A percentile compares a stretch with the other conserved stretches of the same genome.
phyloP scores from a whole-genome alignment of 78 protist species.

The Dictyostelium intermedium region DNA sequence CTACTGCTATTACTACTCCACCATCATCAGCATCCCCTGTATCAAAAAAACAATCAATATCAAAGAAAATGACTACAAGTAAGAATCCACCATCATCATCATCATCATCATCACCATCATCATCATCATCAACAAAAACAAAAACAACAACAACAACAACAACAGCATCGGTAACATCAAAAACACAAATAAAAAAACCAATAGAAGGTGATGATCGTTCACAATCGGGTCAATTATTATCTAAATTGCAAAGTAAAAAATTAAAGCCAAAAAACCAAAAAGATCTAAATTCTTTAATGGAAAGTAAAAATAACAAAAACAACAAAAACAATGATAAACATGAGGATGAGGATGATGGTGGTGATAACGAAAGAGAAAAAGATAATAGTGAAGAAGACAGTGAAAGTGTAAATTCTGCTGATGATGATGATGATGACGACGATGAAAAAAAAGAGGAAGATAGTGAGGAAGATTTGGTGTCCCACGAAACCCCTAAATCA shows the following conservation, averaged over 20 bases:
- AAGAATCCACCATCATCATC: neutral
- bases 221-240: neutral
- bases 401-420: slow-evolving; percentile 9
- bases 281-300: no score
- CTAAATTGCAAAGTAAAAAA: neutral
- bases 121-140: neutral
- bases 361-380: neutral
- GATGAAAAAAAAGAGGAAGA: neutral
- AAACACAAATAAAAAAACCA: neutral
- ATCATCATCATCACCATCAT: neutral
- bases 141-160: neutral
- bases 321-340: neutral
- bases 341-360: neutral
- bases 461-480: neutral
- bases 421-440: neutral
- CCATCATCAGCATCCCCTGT: neutral
- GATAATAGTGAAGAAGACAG: neutral
- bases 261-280: no score
- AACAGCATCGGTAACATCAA: neutral
- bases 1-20: neutral
- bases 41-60: neutral
- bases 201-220: neutral
- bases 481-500: neutral
- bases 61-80: neutral
- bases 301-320: neutral